These are phyloP conservation scores for Punctularia strigosozonata DNA, from an alignment of 768 basidiomycete species.

Conservation along the genomic window DNA sequence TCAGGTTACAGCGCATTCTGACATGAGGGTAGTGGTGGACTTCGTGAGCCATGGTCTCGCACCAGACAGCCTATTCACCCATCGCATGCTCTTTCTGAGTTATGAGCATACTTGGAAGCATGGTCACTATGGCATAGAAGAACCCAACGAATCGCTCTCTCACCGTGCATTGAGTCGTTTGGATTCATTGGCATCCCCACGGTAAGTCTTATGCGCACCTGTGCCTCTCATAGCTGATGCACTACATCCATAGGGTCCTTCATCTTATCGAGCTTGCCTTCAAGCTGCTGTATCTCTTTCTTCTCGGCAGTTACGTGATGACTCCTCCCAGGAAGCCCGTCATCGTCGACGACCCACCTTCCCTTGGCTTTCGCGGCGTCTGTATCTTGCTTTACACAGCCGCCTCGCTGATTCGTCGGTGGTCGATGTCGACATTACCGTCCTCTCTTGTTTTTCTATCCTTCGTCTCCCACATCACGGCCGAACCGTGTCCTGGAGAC, in stretches of 20 bases:
- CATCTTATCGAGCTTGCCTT: conserved; percentile 32
- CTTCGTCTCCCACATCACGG: conserved; percentile 29
- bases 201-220: conserved; percentile 20
- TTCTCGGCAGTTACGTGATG: conserved; percentile 22
- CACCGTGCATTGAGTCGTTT: conserved; percentile 15
- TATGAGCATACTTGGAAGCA: conserved; percentile 29
- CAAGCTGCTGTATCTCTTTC: conserved; percentile 26
- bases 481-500: conserved; percentile 28
- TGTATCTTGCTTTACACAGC: conserved; percentile 27
- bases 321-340: conserved; percentile 25
- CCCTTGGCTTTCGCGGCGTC: conserved; percentile 22
- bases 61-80: conserved; percentile 25
- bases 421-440: conserved; percentile 21
- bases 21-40: conserved; percentile 26
- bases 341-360: conserved; percentile 10
- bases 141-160: not conserved
- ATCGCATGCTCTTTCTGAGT: conserved; percentile 29
- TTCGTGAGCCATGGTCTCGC: conserved; percentile 20
- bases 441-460: conserved; percentile 26
- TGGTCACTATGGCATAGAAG: conserved; percentile 11
- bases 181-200: conserved; percentile 31
- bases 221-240: not conserved
- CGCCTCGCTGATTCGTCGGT: conserved; percentile 21
- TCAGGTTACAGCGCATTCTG: not conserved
- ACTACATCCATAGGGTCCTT: conserved; percentile 20